Conservation (phyloP, 257 asterid species). For the Scutellaria baicalensis region DNA sequence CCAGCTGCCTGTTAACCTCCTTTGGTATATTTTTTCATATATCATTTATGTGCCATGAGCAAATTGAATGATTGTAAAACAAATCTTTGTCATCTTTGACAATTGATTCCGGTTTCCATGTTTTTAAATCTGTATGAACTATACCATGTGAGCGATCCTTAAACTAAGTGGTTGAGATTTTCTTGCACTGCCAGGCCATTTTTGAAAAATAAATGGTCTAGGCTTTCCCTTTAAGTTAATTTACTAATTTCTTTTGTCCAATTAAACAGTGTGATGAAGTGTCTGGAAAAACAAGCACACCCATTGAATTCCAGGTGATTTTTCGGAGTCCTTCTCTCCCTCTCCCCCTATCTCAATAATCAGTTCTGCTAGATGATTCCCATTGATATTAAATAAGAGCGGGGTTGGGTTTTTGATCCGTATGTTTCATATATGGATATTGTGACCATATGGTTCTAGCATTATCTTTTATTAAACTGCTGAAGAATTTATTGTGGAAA, state of each 20-base stretch:
- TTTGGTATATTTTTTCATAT: not conserved
- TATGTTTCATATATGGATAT: too few relatives aligned
- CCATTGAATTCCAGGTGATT: slow-evolving; percentile 58
- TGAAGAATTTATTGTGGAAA: not conserved
- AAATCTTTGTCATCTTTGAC: not conserved
- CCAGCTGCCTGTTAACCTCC: not conserved
- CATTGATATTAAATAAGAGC: not conserved
- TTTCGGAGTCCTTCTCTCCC: not conserved
- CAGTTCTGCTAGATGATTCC: not conserved
- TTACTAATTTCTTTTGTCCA: not conserved
- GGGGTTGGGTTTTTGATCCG: not conserved
- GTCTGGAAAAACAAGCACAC: slow-evolving; percentile 56
- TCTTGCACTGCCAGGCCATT: not conserved
- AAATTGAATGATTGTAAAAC: not conserved
- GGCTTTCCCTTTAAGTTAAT: not conserved
- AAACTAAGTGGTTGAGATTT: not conserved
- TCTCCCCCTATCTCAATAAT: not conserved
- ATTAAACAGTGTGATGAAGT: slow-evolving; percentile 59
- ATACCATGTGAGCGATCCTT: not conserved
- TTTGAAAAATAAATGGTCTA: not conserved
- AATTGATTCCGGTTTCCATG: not conserved
- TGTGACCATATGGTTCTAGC: not conserved
- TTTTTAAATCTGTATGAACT: not conserved
- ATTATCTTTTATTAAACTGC: not conserved
- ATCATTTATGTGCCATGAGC: not conserved